A percentile compares a stretch with the other conserved stretches of the same genome.
Evolutionary conservation across 106 monocot species (phyloP).

Genomic region (Apostasia ramifera): DNA sequence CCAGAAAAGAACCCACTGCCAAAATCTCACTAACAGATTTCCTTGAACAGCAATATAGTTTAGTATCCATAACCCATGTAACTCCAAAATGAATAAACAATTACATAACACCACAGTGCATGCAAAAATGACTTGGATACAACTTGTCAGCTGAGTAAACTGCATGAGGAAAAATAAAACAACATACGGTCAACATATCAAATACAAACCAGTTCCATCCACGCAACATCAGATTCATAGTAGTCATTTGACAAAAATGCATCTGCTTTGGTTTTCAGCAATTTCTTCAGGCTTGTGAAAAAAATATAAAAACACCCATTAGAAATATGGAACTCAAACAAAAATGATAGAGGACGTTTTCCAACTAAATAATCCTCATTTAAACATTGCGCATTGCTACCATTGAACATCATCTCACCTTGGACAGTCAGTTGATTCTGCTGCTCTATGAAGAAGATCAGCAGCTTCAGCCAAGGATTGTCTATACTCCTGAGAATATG

Average conservation of each 20-base stretch:
- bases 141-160: too few relatives aligned
- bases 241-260: constrained; percentile 96
- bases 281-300: constrained; percentile 62
- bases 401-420: constrained; percentile 44
- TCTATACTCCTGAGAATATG: constrained; percentile 77
- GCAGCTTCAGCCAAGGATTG: constrained; percentile 55
- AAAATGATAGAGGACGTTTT: background rate
- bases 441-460: constrained; percentile 59
- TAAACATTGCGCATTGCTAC: background rate
- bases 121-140: too few relatives aligned
- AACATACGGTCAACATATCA: background rate
- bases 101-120: too few relatives aligned
- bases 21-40: too few relatives aligned
- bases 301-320: background rate
- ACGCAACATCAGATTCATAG: constrained; percentile 94
- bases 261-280: constrained; percentile 75
- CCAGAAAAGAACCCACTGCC: too few relatives aligned
- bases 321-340: background rate
- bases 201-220: constrained; percentile 91
- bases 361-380: background rate
- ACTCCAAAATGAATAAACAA: too few relatives aligned
- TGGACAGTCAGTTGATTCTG: constrained; percentile 54
- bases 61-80: too few relatives aligned
- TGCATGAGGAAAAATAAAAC: background rate
- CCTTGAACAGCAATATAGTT: too few relatives aligned